Conservation (phyloP, 1,284 basidiomycete genomes). For the Violaceomyces palustris region DNA sequence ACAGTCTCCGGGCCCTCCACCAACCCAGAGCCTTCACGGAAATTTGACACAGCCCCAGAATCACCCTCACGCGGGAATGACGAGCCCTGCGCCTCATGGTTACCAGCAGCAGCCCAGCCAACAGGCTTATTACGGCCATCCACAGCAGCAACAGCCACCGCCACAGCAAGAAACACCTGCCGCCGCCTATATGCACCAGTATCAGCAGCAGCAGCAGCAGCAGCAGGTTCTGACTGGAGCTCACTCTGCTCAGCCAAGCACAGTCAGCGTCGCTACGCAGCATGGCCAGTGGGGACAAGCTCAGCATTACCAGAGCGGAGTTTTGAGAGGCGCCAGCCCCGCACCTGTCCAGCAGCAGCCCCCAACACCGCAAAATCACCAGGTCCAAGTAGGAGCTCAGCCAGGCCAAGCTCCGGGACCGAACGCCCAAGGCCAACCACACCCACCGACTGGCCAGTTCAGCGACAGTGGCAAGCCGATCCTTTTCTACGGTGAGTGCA, state of each 20-base stretch:
- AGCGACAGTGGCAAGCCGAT: slow-evolving; percentile 73
- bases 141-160: slow-evolving; percentile 36
- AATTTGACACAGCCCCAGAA: slow-evolving; percentile 15
- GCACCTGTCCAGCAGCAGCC: slow-evolving; percentile 14
- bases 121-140: slow-evolving; percentile 28
- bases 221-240: slow-evolving; percentile 25
- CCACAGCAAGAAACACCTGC: slow-evolving; percentile 35
- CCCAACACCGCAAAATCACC: slow-evolving; percentile 13
- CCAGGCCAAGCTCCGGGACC: no score
- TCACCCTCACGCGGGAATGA: slow-evolving; percentile 6
- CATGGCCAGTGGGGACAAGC: slow-evolving; percentile 2
- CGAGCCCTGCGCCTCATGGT: slow-evolving; percentile 44
- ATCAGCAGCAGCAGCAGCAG: slow-evolving; percentile 40
- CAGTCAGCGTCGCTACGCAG: slow-evolving; percentile 2
- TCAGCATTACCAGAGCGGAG: slow-evolving; percentile 18
- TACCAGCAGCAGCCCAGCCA: slow-evolving; percentile 38
- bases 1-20: no score
- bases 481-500: slow-evolving; percentile 69
- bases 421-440: slow-evolving; percentile 10
- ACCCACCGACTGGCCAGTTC: slow-evolving; percentile 64
- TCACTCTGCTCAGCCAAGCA: slow-evolving; percentile 14
- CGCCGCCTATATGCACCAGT: slow-evolving; percentile 51
- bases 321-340: slow-evolving; percentile 16
- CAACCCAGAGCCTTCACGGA: slow-evolving; percentile 22
- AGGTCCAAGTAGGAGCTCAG: no score